A percentile compares a stretch with the other conserved stretches of the same genome.
Conservation (phyloP, 2,329 filamentous ascomycete species). For the Alternaria rosae region DNA sequence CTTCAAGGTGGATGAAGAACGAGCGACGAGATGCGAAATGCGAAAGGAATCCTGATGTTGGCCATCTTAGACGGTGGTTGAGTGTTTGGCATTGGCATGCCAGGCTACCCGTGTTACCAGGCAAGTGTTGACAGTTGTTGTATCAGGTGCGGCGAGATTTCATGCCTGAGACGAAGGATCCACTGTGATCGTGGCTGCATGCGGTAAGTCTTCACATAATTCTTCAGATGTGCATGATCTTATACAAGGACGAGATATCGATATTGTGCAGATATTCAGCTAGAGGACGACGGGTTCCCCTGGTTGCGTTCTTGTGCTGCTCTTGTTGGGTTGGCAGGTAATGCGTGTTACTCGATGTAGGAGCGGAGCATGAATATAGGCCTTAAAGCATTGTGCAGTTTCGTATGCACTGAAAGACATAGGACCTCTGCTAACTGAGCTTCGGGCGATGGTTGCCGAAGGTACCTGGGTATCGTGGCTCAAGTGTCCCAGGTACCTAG, state of each 20-base stretch:
- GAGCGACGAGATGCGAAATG: slow-evolving; percentile 2
- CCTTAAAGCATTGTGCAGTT: background rate
- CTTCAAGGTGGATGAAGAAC: slow-evolving; percentile 4
- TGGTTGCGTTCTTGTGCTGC: background rate
- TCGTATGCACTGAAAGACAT: background rate
- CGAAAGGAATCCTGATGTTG: background rate
- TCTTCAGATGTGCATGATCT: slow-evolving; percentile 9
- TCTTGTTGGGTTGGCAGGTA: background rate
- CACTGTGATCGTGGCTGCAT: slow-evolving; percentile 3
- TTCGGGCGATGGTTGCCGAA: background rate
- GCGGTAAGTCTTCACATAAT: background rate
- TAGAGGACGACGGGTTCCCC: background rate
- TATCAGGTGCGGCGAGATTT: slow-evolving; percentile 21
- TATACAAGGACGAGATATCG: slow-evolving; percentile 1
- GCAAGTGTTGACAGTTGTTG: slow-evolving; percentile 16
- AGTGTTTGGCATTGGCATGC: slow-evolving; percentile 13
- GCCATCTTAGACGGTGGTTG: background rate
- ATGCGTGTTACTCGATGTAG: background rate
- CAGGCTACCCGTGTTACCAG: slow-evolving; percentile 11
- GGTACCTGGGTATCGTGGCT: background rate
- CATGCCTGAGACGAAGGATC: slow-evolving; percentile 15
- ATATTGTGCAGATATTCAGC: background rate
- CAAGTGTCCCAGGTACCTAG: background rate
- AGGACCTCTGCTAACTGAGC: background rate
- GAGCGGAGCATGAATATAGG: background rate